Evolutionary conservation across 2,329 filamentous ascomycete genomes (phyloP).

Genomic region (Cytospora schulzeri): DNA sequence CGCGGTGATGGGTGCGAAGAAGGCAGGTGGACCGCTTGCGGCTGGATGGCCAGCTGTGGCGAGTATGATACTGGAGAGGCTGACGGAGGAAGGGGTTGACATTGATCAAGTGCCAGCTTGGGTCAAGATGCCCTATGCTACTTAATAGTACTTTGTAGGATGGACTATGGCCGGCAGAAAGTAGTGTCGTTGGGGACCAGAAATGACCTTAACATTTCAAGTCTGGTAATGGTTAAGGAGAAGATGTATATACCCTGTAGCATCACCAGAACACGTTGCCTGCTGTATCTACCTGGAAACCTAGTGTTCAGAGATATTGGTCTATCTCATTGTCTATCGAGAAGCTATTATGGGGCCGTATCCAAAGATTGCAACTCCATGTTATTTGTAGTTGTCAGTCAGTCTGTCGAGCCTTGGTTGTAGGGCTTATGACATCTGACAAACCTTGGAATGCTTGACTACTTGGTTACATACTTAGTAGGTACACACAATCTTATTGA

Average conservation of each 20-base stretch:
- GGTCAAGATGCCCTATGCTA: constrained; percentile 52
- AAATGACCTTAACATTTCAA: background rate
- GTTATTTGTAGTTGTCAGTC: background rate
- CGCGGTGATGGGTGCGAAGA: constrained; percentile 78
- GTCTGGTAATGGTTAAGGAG: background rate
- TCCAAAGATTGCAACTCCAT: background rate
- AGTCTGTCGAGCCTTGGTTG: background rate
- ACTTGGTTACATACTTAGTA: background rate
- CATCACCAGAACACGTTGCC: background rate
- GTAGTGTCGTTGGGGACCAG: background rate
- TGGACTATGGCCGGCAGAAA: background rate
- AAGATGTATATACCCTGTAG: background rate
- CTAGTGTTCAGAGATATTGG: background rate
- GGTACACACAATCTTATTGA: no score
- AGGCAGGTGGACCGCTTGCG: constrained; percentile 61
- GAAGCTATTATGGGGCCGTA: no score
- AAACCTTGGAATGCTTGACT: no score
- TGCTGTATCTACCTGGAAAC: background rate
- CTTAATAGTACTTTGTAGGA: no score
- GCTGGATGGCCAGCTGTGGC: constrained; percentile 79
- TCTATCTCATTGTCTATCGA: background rate
- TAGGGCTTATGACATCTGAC: background rate
- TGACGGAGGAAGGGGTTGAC: constrained; percentile 59
- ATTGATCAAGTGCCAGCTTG: constrained; percentile 75
- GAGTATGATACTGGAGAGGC: constrained; percentile 65